phyloP scores from a whole-genome alignment of 495 filamentous ascomycete species.

The Penicillium dipodomyicola region DNA sequence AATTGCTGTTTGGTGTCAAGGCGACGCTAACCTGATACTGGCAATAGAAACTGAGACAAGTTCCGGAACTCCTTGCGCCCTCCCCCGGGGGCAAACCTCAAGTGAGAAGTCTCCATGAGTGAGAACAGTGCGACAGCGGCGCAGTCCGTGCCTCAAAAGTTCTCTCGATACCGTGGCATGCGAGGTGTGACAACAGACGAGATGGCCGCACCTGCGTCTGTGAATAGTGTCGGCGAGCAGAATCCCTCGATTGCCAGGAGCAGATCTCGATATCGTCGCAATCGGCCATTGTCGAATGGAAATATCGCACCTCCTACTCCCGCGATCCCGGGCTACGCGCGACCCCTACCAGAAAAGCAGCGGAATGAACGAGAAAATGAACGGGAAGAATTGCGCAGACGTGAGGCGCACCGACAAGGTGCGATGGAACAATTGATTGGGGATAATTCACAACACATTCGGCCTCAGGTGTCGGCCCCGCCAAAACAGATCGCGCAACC shows the following conservation, averaged over 20 bases:
- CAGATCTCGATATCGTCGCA: slow-evolving; percentile 59
- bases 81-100: neutral
- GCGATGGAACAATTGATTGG: slow-evolving; percentile 42
- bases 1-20: neutral
- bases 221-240: slow-evolving; percentile 9
- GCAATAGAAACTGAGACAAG: neutral
- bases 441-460: slow-evolving; percentile 15
- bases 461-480: slow-evolving; percentile 11
- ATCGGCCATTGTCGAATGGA: slow-evolving; percentile 27
- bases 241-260: slow-evolving; percentile 49
- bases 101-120: neutral
- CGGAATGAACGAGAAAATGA: slow-evolving; percentile 8
- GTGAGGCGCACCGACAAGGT: slow-evolving; percentile 39
- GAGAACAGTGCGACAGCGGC: neutral
- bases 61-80: slow-evolving; percentile 3
- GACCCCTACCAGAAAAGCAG: neutral
- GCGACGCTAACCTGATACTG: slow-evolving; percentile 3
- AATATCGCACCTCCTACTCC: slow-evolving; percentile 23
- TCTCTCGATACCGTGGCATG: slow-evolving; percentile 40
- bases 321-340: slow-evolving; percentile 29
- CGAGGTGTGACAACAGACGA: slow-evolving; percentile 3
- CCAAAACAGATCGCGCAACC: neutral
- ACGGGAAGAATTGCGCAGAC: slow-evolving; percentile 41
- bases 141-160: slow-evolving; percentile 28
- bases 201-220: slow-evolving; percentile 2